Evolutionary conservation across 768 basidiomycete genomes (phyloP).

Genomic region (Suillus subluteus): DNA sequence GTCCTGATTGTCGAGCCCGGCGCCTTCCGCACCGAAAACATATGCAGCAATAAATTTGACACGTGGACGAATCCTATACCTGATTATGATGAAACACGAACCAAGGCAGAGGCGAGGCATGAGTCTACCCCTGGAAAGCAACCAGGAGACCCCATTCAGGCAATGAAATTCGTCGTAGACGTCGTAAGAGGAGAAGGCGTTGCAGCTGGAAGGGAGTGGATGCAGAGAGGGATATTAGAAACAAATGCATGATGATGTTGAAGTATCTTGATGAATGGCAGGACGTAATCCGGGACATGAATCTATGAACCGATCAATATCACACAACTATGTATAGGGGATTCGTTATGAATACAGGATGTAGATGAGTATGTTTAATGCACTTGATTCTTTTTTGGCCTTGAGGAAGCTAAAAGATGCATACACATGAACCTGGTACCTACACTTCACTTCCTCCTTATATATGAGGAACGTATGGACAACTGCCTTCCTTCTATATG

Average conservation of each 20-base stretch:
- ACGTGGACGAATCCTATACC: slow-evolving; percentile 43
- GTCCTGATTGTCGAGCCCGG: slow-evolving; percentile 63
- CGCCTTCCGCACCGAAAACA: slow-evolving; percentile 62
- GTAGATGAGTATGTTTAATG: neutral
- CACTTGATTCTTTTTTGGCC: neutral
- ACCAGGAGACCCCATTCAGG: slow-evolving; percentile 61
- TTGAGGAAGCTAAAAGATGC: neutral
- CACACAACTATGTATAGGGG: neutral
- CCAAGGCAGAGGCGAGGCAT: slow-evolving; percentile 35
- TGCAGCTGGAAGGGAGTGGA: slow-evolving; percentile 51
- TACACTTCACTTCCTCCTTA: neutral
- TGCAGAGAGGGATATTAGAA: slow-evolving; percentile 53
- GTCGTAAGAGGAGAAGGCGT: slow-evolving; percentile 53
- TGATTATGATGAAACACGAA: slow-evolving; percentile 52
- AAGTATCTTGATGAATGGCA: slow-evolving; percentile 56
- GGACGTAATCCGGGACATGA: slow-evolving; percentile 50
- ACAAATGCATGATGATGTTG: slow-evolving; percentile 50
- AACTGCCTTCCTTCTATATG: neutral
- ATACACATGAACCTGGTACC: neutral
- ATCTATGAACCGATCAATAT: slow-evolving; percentile 35
- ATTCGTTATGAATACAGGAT: neutral
- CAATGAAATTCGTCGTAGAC: slow-evolving; percentile 52
- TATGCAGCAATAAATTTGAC: slow-evolving; percentile 45
- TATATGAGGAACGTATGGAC: neutral
- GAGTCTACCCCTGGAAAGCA: slow-evolving; percentile 45